Percentiles rank a stretch among this genome's conserved stretches.
Evolutionary conservation across 805 yeast genomes (phyloP).

Genomic region (Candida wancherniae): DNA sequence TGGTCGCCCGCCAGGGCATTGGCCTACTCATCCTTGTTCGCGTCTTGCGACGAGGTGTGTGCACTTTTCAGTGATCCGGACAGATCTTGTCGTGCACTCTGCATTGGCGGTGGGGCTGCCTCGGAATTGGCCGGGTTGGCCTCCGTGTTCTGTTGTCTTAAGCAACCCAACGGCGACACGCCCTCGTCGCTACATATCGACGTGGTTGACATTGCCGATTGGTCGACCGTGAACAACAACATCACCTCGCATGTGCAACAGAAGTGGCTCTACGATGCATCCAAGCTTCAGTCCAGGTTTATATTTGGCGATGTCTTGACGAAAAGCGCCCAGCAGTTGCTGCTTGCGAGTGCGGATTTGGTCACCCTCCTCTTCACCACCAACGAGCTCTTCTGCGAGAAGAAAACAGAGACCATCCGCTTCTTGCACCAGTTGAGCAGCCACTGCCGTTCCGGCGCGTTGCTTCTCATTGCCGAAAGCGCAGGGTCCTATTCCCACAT

Average conservation of each 20-base stretch:
- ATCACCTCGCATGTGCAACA: conserved; percentile 40
- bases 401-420: conserved; percentile 55
- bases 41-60: conserved; percentile 42
- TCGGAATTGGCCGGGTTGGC: conserved; percentile 69
- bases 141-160: conserved; percentile 47
- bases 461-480: conserved; percentile 70
- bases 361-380: conserved; percentile 81
- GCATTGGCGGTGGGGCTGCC: conserved; percentile 89
- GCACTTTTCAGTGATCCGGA: conserved; percentile 31
- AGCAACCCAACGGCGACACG: conserved; percentile 29
- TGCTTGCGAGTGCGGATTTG: conserved; percentile 32
- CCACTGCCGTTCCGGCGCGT: conserved; percentile 51
- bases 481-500: conserved; percentile 89
- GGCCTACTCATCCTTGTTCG: conserved; percentile 65
- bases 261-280: conserved; percentile 48
- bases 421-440: conserved; percentile 34
- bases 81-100: conserved; percentile 40
- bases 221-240: conserved; percentile 52
- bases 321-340: conserved; percentile 13
- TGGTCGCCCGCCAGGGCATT: conserved; percentile 86
- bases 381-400: conserved; percentile 74
- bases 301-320: conserved; percentile 28
- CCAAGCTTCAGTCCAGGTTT: conserved; percentile 26
- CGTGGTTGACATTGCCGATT: conserved; percentile 74
- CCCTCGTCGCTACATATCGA: conserved; percentile 40